Base-by-base conservation (phyloP, 1,139 yeast genomes). In the Protomyces lactucae-debilis region DNA sequence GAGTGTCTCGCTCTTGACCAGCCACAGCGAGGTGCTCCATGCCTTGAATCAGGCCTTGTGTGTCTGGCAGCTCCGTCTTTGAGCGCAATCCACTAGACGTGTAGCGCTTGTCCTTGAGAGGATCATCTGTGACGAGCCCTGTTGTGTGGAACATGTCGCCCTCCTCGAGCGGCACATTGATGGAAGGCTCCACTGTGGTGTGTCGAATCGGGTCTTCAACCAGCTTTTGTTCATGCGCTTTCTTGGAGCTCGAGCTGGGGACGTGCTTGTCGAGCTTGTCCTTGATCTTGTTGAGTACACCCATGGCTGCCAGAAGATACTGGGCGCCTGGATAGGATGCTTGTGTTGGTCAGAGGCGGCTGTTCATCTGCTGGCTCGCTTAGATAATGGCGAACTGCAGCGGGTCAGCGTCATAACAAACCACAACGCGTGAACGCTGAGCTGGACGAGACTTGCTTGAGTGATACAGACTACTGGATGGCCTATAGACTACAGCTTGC, bases 111-210 rank as follows among this genome's bases (percentile, higher is more conserved):
- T 59, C 63, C 52, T 59, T 59, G 35, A 59, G 57, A 35, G 63
- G 63, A 35, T 59, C 63, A 35, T 59, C 63, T 28, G 63, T 59
- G 43, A 59, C 57, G 43, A 59, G 63, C n/a, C 63, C 63, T n/a
- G 63, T 59, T 23, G 63, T 59, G 35, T 52, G 63, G 53, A 59
- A 59, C 43, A 55, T 55, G 36, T 59, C 63, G n/a, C 52, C 57
- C 8, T 55, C 48, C 10, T 52, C 63, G 23, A 59, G 46, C 32
- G 63, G 63, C 5, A 59, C 63, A 43, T 59, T 59, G 63, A 59
- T 59, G 21, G 63, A 59, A 3, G 63, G 57, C 21, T 40, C 43
- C 21, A 43, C 48, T n/a, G 57, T 59, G 40, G 23, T 21, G 9
- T 52, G 53, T 3, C 51, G 23, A 21, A 55, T 18, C 18, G 52